A percentile compares a stretch with the other conserved stretches of the same genome.
Evolutionary conservation across 768 basidiomycete species (phyloP).

Genomic region (Agaricus blazei): DNA sequence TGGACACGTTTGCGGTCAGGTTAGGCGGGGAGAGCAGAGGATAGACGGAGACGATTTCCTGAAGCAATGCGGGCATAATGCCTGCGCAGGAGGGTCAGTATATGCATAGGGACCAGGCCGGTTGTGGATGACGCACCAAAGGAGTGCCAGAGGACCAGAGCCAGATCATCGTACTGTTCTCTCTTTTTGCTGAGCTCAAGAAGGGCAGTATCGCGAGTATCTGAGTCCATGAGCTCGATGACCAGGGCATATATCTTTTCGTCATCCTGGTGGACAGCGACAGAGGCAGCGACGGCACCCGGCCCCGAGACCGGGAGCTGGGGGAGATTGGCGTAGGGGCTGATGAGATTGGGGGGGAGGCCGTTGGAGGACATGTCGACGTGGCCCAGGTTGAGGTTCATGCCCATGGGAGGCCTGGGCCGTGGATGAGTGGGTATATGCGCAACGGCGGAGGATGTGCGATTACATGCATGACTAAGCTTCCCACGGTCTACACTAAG

Average conservation of each 20-base stretch:
- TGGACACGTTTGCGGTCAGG: conserved; percentile 95
- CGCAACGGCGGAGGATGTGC: conserved; percentile 36
- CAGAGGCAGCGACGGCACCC: conserved; percentile 8
- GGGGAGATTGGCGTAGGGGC: not conserved
- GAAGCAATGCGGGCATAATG: conserved; percentile 94
- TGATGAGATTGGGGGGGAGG: conserved; percentile 16
- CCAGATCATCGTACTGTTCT: conserved; percentile 98
- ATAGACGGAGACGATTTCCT: conserved; percentile 98
- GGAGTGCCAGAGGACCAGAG: conserved; percentile 96
- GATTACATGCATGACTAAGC: conserved; percentile 7
- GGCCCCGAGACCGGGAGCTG: not conserved
- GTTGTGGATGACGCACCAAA: conserved; percentile 57
- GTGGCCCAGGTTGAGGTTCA: conserved; percentile 18
- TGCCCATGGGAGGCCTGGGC: not conserved
- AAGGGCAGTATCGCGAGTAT: conserved; percentile 82
- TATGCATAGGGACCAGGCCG: conserved; percentile 12
- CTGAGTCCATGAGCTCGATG: conserved; percentile 78
- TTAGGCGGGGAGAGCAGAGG: conserved; percentile 93
- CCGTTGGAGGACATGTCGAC: conserved; percentile 19
- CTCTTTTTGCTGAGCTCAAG: conserved; percentile 98
- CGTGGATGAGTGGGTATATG: conserved; percentile 48
- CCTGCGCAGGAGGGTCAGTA: conserved; percentile 39
- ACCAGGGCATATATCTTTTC: conserved; percentile 88
- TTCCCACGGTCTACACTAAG: not conserved
- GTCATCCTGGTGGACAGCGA: conserved; percentile 39